A percentile compares a stretch with the other conserved stretches of the same genome.
Evolutionary conservation across 768 basidiomycete genomes (phyloP).

Genomic region (Agrocybe chaxingu): DNA sequence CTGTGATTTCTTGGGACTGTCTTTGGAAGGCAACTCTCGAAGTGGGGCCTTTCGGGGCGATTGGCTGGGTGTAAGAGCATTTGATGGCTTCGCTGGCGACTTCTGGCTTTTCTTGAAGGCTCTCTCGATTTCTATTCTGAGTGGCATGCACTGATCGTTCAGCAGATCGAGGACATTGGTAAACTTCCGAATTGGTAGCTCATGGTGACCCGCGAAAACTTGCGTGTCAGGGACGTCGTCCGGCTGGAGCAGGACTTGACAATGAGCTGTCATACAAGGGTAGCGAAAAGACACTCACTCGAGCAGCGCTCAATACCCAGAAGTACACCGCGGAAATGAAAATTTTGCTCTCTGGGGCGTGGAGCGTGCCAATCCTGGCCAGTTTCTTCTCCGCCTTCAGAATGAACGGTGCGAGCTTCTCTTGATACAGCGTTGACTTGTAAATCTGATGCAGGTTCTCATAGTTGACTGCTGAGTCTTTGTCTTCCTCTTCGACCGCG

Average conservation of each 20-base stretch:
- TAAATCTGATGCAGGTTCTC: conserved; percentile 27
- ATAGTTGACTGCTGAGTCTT: conserved; percentile 17
- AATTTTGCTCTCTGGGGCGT: conserved; percentile 19
- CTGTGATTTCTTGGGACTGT: neutral
- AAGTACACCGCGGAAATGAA: conserved; percentile 40
- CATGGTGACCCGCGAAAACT: conserved; percentile 21
- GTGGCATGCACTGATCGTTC: conserved; percentile 17
- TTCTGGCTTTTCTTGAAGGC: conserved; percentile 1
- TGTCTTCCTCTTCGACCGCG: conserved; percentile 20
- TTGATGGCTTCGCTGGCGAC: conserved; percentile 1
- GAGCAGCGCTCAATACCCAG: conserved; percentile 40
- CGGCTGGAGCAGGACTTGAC: conserved; percentile 3
- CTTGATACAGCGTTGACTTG: conserved; percentile 9
- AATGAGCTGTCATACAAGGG: neutral
- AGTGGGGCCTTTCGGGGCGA: conserved; percentile 10
- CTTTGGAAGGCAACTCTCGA: neutral
- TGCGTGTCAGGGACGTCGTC: conserved; percentile 13
- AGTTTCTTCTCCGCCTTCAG: conserved; percentile 32
- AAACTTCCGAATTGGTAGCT: conserved; percentile 20
- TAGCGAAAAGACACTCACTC: conserved; percentile 24
- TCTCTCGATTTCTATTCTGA: conserved; percentile 10
- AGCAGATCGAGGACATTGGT: conserved; percentile 19
- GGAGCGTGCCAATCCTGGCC: conserved; percentile 18
- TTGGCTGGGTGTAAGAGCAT: conserved; percentile 5
- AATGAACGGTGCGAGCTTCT: conserved; percentile 21